Conservation (phyloP, 345 rosid genomes). For the Linum trigynum region DNA sequence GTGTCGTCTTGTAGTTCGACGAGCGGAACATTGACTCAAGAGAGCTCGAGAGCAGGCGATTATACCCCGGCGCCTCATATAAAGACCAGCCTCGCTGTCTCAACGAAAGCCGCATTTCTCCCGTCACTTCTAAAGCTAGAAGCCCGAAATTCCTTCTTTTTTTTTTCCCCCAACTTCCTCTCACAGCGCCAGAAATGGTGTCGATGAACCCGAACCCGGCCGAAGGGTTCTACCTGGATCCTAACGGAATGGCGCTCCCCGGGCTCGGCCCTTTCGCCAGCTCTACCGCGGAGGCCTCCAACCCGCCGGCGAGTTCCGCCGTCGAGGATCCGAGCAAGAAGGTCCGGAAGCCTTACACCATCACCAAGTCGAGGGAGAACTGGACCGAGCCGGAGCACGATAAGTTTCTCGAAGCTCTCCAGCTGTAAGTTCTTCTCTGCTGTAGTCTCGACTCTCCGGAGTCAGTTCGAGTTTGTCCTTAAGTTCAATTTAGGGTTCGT, state of each 20-base stretch:
- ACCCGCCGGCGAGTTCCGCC: conserved; percentile 18
- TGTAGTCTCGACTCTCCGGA: background rate
- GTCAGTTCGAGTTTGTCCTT: background rate
- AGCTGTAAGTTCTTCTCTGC: conserved; percentile 45
- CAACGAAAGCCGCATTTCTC: conserved; percentile 16
- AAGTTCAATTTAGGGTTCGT: conserved; percentile 2
- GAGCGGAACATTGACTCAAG: background rate
- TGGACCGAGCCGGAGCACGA: conserved; percentile 99
- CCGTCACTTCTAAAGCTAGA: conserved; percentile 19
- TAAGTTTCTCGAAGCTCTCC: conserved; percentile 87
- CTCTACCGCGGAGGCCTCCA: conserved; percentile 22
- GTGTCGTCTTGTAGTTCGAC: conserved; percentile 25
- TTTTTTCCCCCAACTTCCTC: background rate
- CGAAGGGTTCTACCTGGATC: conserved; percentile 58
- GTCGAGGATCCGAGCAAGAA: conserved; percentile 62
- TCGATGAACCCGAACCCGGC: conserved; percentile 52
- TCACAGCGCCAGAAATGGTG: conserved; percentile 31
- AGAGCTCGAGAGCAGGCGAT: conserved; percentile 10
- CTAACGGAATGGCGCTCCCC: conserved; percentile 54
- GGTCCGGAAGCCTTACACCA: conserved; percentile 78
- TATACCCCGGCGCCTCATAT: background rate
- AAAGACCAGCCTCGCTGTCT: background rate
- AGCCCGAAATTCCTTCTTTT: background rate
- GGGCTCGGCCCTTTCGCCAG: conserved; percentile 42
- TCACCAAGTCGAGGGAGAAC: conserved; percentile 85